Base-by-base conservation (phyloP, 1,284 basidiomycete species). In the Pterulicium gracile region DNA sequence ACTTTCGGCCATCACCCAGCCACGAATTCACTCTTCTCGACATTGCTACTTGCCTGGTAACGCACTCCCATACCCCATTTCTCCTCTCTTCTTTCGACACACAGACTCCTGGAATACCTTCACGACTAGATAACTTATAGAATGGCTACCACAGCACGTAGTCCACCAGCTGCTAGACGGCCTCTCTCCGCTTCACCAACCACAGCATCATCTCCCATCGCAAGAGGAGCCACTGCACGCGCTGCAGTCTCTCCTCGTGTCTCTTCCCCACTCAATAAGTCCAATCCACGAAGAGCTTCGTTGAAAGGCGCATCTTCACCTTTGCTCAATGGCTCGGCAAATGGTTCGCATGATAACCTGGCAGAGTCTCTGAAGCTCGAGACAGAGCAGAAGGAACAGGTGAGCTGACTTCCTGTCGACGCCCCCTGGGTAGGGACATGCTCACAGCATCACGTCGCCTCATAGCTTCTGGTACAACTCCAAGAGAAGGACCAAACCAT, bases 371-470 rank as follows among this genome's bases (percentile, higher is more conserved):
- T 88, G 49, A 84, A 79, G 60, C 70, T 76, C 44, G 86, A 88
- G 59, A 83, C 79, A 12, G 84, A 88, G 53, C 73, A 81, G 55
- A 88, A 86, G 61, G 86, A 89, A 62, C 76, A 82, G 67, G 86
- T 81, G 56, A 45, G 70, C 63, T 4, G 42, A 32, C 44, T 20
- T 34, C n/a, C n/a, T n/a, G n/a, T n/a, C n/a, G n/a, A n/a, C n/a
- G n/a, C n/a, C 27, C 15, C 27, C 27, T 10, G 15, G 12, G 10
- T 34, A 34, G 10, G 15, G 10, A 10, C 45, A 14, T 45, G 46
- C 40, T 42, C 42, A 42, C 24, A 3, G 39, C 23, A 21, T 34
- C 49, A 41, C 43, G 15, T 48, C 47, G 43, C 41, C 32, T 49
- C 45, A 24, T 51, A 88, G 86, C 73, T 89, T 51, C 68, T 88